These are phyloP conservation scores for Sclerotinia trifoliorum DNA, from an alignment of 2,329 filamentous ascomycete species.

Conservation along the genomic window DNA sequence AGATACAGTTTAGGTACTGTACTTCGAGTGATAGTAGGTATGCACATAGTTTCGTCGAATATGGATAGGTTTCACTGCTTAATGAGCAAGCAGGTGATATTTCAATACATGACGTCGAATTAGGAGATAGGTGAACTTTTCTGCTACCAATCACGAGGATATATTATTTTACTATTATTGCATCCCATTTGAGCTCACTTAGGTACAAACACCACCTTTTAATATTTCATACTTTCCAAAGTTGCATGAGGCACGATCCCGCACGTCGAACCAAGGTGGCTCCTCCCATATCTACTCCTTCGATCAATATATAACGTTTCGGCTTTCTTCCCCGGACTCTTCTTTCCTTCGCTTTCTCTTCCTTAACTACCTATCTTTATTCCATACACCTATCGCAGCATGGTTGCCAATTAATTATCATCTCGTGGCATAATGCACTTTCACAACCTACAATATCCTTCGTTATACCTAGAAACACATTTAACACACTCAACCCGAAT, in stretches of 20 bases:
- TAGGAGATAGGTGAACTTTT: background rate
- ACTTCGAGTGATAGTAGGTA: background rate
- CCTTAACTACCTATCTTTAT: background rate
- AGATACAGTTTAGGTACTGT: background rate
- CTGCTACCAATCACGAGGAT: background rate
- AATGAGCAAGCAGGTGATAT: background rate
- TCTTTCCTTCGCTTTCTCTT: background rate
- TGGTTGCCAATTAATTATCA: background rate
- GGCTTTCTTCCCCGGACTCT: background rate
- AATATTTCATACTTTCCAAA: background rate
- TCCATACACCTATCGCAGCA: background rate
- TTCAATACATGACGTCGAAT: background rate
- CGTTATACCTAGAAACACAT: slow-evolving; percentile 16
- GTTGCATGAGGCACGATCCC: background rate
- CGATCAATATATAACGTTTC: background rate
- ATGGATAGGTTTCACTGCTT: slow-evolving; percentile 3
- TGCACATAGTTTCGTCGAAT: slow-evolving; percentile 7
- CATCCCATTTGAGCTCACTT: background rate
- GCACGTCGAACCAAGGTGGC: background rate
- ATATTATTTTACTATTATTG: background rate
- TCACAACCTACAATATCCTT: slow-evolving; percentile 12
- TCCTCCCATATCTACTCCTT: background rate
- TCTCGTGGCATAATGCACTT: slow-evolving; percentile 4
- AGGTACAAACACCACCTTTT: background rate
- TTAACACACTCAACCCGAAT: background rate